Evolutionary conservation across 1,284 basidiomycete species (phyloP), one percentile per base, ranked within the genome.

Genomic region (Boletus sp.): DNA sequence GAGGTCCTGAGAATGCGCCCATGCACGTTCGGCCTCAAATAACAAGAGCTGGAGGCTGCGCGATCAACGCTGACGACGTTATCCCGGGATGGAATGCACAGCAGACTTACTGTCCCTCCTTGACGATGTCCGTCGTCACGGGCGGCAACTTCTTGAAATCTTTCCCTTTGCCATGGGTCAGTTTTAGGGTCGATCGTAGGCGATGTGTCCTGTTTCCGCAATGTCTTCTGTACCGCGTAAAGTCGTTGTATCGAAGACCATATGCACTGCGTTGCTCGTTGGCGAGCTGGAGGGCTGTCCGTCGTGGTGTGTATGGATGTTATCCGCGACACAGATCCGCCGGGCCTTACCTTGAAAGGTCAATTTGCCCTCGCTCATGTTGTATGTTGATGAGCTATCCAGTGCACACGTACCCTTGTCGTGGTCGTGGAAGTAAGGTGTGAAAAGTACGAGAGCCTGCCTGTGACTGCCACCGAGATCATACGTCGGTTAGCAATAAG

Each of bases 241-340:
- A 90, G 75, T 98, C 95, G 71, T 90, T 92, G 72, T 94, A 95
- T 62, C 95, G 88, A 67, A 97, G 80, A 27, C 95, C 95, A 74
- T 97, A 96, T 33, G 93, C 89, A 67, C 84, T 95, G 61, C 95
- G 87, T 71, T 97, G 95, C 74, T 95, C 90, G 74, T 94, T 95
- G 57, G 89, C 87, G 62, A 95, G 82, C 73, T 89, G 86, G 47
- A 97, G 82, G 31, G 93, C 93, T 91, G 53, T 71, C 61, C 49
- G 52, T 51, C 52, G 23, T 54, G 49, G 48, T 49, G 30, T 56
- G 57, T 64, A 58, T 53, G 30, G 43, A 53, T 47, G 38, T 27
- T 33, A 30, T 52, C 50, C 23, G 43, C 35, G 19, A 52, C 17
- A 9, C 35, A 53, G 55, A 55, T 56, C 50, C 56, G 25, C 62